Conservation (phyloP, 2,329 filamentous ascomycete genomes). For the Botrytis fragariae region DNA sequence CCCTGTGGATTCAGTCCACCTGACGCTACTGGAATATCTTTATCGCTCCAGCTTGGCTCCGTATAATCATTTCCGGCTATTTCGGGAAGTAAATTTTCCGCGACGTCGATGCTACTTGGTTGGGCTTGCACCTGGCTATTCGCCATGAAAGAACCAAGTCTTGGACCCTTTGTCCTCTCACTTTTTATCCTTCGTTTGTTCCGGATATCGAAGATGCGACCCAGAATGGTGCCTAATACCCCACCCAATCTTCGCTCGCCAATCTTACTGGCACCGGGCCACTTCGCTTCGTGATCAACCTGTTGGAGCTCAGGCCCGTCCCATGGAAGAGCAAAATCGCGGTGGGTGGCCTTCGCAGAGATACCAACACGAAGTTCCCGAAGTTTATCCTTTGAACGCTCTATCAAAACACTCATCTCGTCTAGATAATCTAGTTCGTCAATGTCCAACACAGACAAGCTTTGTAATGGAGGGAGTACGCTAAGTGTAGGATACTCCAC, state of each 20-base stretch:
- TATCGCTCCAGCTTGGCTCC: neutral
- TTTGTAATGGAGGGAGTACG: slow-evolving; percentile 70
- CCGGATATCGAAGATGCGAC: slow-evolving; percentile 62
- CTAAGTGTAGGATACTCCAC: slow-evolving; percentile 81
- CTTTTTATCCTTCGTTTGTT: slow-evolving; percentile 34
- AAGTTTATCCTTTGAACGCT: slow-evolving; percentile 63
- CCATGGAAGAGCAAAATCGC: slow-evolving; percentile 60
- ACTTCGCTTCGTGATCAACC: slow-evolving; percentile 57
- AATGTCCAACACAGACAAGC: slow-evolving; percentile 74
- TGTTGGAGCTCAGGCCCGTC: slow-evolving; percentile 61
- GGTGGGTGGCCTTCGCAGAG: slow-evolving; percentile 47
- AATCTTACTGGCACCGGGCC: slow-evolving; percentile 55
- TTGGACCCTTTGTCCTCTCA: slow-evolving; percentile 29
- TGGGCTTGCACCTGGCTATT: neutral
- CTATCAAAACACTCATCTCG: slow-evolving; percentile 76
- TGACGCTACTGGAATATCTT: slow-evolving; percentile 22
- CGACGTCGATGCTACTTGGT: neutral
- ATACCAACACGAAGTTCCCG: slow-evolving; percentile 74
- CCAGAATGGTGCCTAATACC: slow-evolving; percentile 65
- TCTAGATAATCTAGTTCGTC: slow-evolving; percentile 81
- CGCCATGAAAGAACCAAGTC: neutral
- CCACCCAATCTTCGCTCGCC: slow-evolving; percentile 65
- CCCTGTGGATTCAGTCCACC: slow-evolving; percentile 25
- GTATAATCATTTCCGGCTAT: neutral
- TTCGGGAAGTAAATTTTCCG: neutral